These are phyloP conservation scores for Curvularia eragrostidis DNA, from an alignment of 2,329 filamentous ascomycete species.

Conservation along the genomic window DNA sequence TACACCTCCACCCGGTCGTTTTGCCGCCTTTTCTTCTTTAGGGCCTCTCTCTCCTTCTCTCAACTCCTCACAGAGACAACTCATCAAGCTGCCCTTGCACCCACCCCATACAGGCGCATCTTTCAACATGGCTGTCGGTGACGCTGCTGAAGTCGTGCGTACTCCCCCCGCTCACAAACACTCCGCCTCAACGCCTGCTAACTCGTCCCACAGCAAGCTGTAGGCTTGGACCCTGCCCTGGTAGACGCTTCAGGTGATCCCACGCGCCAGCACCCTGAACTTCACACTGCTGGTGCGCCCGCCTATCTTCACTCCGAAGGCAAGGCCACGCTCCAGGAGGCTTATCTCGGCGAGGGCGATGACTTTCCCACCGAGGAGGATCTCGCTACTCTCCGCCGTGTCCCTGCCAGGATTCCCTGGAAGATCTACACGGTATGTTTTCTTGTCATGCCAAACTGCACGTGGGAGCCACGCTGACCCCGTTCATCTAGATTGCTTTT, in stretches of 20 bases:
- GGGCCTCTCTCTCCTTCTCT: slow-evolving; percentile 14
- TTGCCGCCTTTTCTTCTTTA: slow-evolving; percentile 6
- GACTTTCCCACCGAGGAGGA: slow-evolving; percentile 46
- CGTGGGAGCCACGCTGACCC: slow-evolving; percentile 6
- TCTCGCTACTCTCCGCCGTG: slow-evolving; percentile 44
- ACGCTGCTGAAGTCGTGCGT: slow-evolving; percentile 37
- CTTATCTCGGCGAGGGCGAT: slow-evolving; percentile 35
- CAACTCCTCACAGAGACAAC: slow-evolving; percentile 20
- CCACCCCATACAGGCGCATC: slow-evolving; percentile 7
- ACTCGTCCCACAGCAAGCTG: slow-evolving; percentile 30
- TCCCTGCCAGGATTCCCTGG: slow-evolving; percentile 45
- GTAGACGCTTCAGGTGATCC: slow-evolving; percentile 46
- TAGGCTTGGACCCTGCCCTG: slow-evolving; percentile 44
- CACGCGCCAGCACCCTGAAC: slow-evolving; percentile 40
- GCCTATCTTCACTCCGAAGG: slow-evolving; percentile 44
- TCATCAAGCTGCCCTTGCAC: slow-evolving; percentile 9
- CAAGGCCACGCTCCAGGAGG: slow-evolving; percentile 47
- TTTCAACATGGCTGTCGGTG: slow-evolving; percentile 38
- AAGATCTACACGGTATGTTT: slow-evolving; percentile 34
- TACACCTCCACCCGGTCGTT: slow-evolving; percentile 14
- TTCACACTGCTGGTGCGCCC: slow-evolving; percentile 33
- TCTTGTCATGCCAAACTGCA: neutral
- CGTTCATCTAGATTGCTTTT: slow-evolving; percentile 40
- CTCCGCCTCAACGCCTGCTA: slow-evolving; percentile 4
- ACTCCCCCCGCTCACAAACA: neutral